Base-by-base conservation (phyloP, 2,329 filamentous ascomycete species). In the Didymella keratinophila region DNA sequence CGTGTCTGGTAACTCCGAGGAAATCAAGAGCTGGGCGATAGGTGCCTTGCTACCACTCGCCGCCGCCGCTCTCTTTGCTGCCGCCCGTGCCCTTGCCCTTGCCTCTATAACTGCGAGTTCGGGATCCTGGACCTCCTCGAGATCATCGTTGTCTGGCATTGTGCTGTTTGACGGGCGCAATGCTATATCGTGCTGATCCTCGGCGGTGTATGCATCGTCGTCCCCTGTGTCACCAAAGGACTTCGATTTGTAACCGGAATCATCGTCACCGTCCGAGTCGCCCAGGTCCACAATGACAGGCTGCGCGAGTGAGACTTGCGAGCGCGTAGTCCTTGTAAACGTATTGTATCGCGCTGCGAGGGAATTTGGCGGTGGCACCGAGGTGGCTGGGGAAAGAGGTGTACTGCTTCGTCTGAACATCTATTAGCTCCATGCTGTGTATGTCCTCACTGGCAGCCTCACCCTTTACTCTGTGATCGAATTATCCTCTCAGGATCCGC, bases 1-100 rank as follows among this genome's bases (percentile, higher is more conserved):
- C 0, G 89, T 85, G 43, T 82, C 80, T 0, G 84, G 81, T 6
- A 97, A 83, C 2, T 80, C 77, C 0, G 93, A 91, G 0, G 82
- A 84, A 62, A 97, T 86, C 30, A 93, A 79, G 23, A 94, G 84
- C 55, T 85, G 79, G 39, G 91, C 81, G 12, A 84, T 69, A 0
- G 69, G 64, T 3, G 65, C 60, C 49, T 63, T 65, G 3, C 49
- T 43, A 14, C 61, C 54, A 18, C 52, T 53, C 41, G 58, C 41
- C 23, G 60, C 23, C 9, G 54, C 44, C 20, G 64, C 58, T 41
- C 41, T 65, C n/a, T 65, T 65, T 20, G 69, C 68, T 6, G 68
- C 66, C 12, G 57, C 57, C 47, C 64, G 63, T 54, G 62, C 67
- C 16, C 68, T 63, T 11, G 71, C 71, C 51, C 65, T 64, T 9